A percentile compares a stretch with the other conserved stretches of the same genome.
Evolutionary conservation across 345 rosid species (phyloP).

Genomic region (Psidium guajava): DNA sequence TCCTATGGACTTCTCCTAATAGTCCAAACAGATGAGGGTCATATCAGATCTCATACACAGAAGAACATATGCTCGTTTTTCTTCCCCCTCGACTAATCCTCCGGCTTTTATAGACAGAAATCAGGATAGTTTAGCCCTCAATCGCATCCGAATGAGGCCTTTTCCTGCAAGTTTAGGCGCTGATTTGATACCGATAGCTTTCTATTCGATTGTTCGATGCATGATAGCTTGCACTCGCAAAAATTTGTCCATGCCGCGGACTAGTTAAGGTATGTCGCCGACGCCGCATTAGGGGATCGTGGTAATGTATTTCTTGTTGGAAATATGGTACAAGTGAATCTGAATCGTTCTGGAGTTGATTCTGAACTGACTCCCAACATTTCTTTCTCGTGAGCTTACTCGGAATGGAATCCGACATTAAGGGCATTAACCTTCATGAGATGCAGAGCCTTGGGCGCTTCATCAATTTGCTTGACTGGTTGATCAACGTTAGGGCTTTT

Average conservation of each 20-base stretch:
- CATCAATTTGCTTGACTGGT: background rate
- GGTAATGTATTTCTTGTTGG: too few species aligned
- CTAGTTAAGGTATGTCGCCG: background rate
- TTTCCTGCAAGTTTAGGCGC: background rate
- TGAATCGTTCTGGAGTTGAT: too few species aligned
- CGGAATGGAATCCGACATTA: background rate
- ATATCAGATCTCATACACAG: background rate
- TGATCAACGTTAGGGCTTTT: background rate
- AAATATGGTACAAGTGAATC: too few species aligned
- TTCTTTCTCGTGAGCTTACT: background rate
- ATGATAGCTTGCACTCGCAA: background rate
- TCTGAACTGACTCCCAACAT: too few species aligned
- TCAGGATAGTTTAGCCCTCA: background rate
- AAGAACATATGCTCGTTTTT: background rate
- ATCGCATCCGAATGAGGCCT: background rate
- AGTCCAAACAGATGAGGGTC: background rate
- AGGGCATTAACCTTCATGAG: background rate
- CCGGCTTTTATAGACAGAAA: background rate
- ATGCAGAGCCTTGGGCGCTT: background rate
- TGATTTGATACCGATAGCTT: background rate
- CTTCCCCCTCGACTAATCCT: background rate
- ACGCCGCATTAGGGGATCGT: background rate
- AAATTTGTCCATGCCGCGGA: background rate
- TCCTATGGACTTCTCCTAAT: background rate
- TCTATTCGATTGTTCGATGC: background rate